Percentiles rank a stretch among this genome's conserved stretches.
phyloP scores from a whole-genome alignment of 495 filamentous ascomycete genomes.

The Chlorociboria aeruginascens region DNA sequence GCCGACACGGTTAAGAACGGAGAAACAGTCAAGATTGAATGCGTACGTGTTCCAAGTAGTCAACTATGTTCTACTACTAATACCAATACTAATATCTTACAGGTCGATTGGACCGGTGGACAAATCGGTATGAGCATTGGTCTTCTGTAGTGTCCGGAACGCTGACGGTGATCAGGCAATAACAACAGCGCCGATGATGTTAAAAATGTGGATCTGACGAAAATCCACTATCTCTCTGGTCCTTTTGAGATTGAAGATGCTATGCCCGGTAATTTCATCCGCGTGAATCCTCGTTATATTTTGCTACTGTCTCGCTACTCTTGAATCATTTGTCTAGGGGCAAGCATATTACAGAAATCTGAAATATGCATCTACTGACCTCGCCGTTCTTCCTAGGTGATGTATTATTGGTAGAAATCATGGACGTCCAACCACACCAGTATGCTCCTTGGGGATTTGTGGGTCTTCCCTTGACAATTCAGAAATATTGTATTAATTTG shows the following conservation, averaged over 20 bases:
- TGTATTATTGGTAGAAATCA: constrained; percentile 81
- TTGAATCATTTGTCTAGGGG: too few relatives aligned
- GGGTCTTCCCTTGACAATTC: neutral
- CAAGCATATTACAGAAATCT: too few relatives aligned
- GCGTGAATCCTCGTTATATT: too few relatives aligned
- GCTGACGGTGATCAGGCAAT: constrained; percentile 34
- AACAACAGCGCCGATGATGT: constrained; percentile 85
- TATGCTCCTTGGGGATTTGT: constrained; percentile 89
- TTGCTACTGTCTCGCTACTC: too few relatives aligned
- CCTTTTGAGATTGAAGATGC: constrained; percentile 86
- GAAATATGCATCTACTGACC: too few relatives aligned
- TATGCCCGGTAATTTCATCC: constrained; percentile 33
- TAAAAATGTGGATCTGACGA: constrained; percentile 71
- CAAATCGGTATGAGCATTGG: constrained; percentile 45
- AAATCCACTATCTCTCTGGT: constrained; percentile 78
- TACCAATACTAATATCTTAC: neutral
- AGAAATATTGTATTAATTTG: constrained; percentile 4
- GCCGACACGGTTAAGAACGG: constrained; percentile 65
- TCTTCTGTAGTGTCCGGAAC: neutral
- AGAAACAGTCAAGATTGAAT: constrained; percentile 93
- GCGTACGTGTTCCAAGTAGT: constrained; percentile 24
- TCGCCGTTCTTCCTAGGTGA: constrained; percentile 39
- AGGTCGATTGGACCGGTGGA: constrained; percentile 74
- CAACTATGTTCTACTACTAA: neutral
- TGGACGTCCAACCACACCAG: constrained; percentile 86